A percentile compares a stretch with the other conserved stretches of the same genome.
Evolutionary conservation across 129 eudicot genomes (phyloP).

Genomic region (Arctium minus): DNA sequence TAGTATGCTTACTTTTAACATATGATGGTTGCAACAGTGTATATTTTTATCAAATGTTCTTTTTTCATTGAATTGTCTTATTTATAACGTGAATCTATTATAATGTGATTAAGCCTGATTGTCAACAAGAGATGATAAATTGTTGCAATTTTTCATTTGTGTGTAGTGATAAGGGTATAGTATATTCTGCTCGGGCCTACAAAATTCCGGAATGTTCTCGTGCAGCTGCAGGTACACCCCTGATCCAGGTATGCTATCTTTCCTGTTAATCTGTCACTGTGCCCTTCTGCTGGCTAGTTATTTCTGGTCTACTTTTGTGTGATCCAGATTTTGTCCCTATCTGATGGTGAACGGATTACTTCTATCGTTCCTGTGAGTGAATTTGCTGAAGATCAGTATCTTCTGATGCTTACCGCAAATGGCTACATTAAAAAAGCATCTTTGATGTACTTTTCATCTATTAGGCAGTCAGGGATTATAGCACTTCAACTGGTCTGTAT

Average conservation of each 20-base stretch:
- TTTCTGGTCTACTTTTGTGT: constrained; percentile 13
- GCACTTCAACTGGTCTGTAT: constrained; percentile 89
- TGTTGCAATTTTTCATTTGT: neutral
- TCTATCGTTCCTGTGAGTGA: constrained; percentile 91
- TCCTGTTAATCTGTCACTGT: neutral
- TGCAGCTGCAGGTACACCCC: constrained; percentile 92
- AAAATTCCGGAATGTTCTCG: constrained; percentile 95
- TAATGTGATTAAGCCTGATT: neutral
- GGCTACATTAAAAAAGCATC: constrained; percentile 93
- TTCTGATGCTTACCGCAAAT: constrained; percentile 85
- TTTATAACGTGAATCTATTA: no score
- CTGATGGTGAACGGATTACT: constrained; percentile 89
- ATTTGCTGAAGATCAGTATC: constrained; percentile 85
- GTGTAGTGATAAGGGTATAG: constrained; percentile 88
- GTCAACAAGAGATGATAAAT: neutral
- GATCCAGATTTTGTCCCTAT: constrained; percentile 73
- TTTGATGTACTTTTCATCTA: constrained; percentile 78
- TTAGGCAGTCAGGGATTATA: constrained; percentile 85
- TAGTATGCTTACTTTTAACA: neutral
- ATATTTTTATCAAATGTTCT: neutral
- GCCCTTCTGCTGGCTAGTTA: constrained; percentile 10
- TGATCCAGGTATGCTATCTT: constrained; percentile 62
- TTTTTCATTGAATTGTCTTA: neutral
- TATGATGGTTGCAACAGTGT: neutral
- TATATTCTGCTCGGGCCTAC: constrained; percentile 84